Base-by-base conservation (phyloP, 208 protist species). In the Leishmania mexicana region DNA sequence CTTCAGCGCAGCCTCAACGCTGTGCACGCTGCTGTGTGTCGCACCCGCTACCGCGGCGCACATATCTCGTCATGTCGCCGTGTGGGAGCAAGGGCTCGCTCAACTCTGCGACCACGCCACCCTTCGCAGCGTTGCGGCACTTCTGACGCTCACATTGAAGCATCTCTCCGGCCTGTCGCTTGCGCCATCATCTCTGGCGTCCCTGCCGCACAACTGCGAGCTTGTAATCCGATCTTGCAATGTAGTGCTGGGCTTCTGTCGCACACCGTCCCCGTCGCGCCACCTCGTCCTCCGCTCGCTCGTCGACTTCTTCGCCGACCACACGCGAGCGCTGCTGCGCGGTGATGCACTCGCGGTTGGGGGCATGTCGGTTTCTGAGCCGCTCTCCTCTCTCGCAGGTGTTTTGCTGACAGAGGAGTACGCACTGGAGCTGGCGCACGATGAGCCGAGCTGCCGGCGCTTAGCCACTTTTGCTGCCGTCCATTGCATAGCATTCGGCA, bases 251-350 rank as follows among this genome's bases (percentile, higher is more conserved):
- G 11, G 24, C 40, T 81, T 76, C 38, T 85, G 78, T 38, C 47
- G 71, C 62, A 68, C 17, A 6, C 64, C 78, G 0, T 82, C 78
- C 2, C 73, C 62, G n/a, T 85, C 78, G n/a, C 78, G 78, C 21
- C 83, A 82, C 64, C 83, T 82, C 35, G 83, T 82, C 53, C 57
- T 85, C 15, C 78, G 83, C 45, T 78, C 78, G 2, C 38, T 85
- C 31, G 78, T 82, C 11, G 74, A 82, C 77, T 82, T 76, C 47
- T 45, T 79, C n/a, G 57, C 65, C 31, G 77, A 40, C 5, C 38
- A 76, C 57, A 80, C 74, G 4, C 78, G 83, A 38, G 68, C 70
- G 77, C 11, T 42, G 24, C 53, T 85, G 31, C 62, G 77, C 47
- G 74, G 65, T 17, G 51, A 62, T 53, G 35, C 53, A 42, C 40